Base-by-base conservation (phyloP, 176 grass and related monocot species). In the Cenchrus purpureus region DNA sequence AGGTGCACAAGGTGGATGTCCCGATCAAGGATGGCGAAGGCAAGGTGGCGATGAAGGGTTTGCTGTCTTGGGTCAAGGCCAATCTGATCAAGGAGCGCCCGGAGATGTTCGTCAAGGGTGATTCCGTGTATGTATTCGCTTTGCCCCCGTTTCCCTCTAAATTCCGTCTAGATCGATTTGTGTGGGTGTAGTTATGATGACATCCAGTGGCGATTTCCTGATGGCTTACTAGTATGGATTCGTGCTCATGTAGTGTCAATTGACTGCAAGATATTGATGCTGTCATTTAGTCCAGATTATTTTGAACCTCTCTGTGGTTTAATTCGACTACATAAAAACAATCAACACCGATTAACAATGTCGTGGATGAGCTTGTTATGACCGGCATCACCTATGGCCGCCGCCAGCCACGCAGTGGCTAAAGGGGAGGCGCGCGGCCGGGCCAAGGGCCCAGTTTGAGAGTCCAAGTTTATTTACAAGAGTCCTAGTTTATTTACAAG, bases 41-140 rank as follows among this genome's bases (percentile, higher is more conserved):
- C 42, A 94, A 89, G 89, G 89, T 95, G 63, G 76, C 62, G 1
- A 91, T 95, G 91, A 76, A 66, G 19, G 88, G 76, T 9, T 49
- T 98, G 73, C 87, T 98, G 13, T 65, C 87, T 43, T 98, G 93
- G 93, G 88, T 92, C n/a, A 92, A 92, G 89, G 79, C 83, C 63
- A 98, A 91, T 76, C 82, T 98, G 86, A 95, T 98, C 88, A 98
- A 98, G 83, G 96, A 98, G 80, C 85, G 91, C 14, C 93, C 89
- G 3, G 96, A 98, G 83, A 98, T 98, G 96, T 98, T 98, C 86
- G 53, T 98, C 51, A 95, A 98, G 82, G 96, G 83, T 0, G 91
- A 94, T 51, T 87, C 89, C 12, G 96, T 95, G 93, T 98, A 95
- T 52, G 88, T 42, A 42, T 55, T 49, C 25, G 20, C 4, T 68